A percentile compares a stretch with the other conserved stretches of the same genome.
phyloP scores from a whole-genome alignment of 164 flowering plant species.

The Brasenia schreberi region DNA sequence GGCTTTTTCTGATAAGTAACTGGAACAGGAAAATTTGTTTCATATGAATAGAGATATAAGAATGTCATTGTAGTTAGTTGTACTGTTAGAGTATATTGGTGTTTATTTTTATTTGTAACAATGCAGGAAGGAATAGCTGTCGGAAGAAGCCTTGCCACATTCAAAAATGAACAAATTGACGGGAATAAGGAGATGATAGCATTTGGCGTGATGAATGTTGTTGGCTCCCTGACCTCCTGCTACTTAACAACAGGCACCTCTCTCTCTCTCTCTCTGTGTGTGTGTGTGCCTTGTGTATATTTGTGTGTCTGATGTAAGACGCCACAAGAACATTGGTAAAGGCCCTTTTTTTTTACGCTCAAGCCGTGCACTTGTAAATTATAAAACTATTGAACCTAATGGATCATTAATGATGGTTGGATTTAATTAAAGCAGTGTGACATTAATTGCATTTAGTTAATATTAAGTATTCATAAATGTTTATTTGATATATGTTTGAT shows the following conservation, averaged over 20 bases:
- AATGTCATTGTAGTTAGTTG: background rate
- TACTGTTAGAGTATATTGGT: background rate
- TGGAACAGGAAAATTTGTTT: background rate
- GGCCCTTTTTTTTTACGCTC: no score
- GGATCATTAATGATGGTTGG: no score
- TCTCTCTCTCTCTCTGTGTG: background rate
- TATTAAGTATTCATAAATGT: no score
- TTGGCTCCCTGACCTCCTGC: constrained; percentile 80
- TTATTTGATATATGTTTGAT: no score
- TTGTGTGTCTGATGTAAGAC: no score
- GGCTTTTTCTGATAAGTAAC: no score
- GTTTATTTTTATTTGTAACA: background rate
- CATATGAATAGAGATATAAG: background rate
- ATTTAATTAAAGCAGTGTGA: no score
- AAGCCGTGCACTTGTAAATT: no score
- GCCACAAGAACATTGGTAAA: no score
- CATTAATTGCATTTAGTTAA: no score
- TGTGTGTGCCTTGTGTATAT: no score
- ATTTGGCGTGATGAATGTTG: constrained; percentile 83
- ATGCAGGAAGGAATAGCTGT: constrained; percentile 90
- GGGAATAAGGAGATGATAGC: constrained; percentile 97
- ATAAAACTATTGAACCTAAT: no score
- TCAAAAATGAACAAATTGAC: constrained; percentile 55
- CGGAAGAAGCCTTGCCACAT: constrained; percentile 72
- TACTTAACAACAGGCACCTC: constrained; percentile 78